A percentile compares a stretch with the other conserved stretches of the same genome.
These are phyloP conservation scores for Tetrastigma voinierianum DNA, from an alignment of 164 flowering plant genomes.

Conservation along the genomic window DNA sequence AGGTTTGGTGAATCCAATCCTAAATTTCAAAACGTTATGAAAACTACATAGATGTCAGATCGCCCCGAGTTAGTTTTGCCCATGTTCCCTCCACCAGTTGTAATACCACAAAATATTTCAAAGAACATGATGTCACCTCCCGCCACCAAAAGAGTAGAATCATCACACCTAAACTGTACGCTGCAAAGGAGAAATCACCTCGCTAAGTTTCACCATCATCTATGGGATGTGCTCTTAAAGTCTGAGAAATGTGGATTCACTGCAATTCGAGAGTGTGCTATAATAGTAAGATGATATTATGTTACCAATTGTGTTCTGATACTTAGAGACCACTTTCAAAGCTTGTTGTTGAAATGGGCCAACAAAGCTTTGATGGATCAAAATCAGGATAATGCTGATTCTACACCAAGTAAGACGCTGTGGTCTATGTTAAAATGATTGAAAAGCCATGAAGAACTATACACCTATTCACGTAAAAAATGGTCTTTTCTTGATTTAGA, in stretches of 20 bases:
- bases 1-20: conserved; percentile 14
- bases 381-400: too few relatives aligned
- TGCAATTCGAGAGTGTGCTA: conserved; percentile 37
- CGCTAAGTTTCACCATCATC: conserved; percentile 53
- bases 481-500: conserved; percentile 72
- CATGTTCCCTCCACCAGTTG: conserved; percentile 77
- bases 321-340: conserved; percentile 17
- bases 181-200: conserved; percentile 54
- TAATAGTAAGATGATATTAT: conserved; percentile 20
- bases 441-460: conserved; percentile 13
- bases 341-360: conserved; percentile 46
- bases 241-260: conserved; percentile 60
- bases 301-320: conserved; percentile 6
- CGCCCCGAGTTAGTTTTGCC: conserved; percentile 35
- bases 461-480: conserved; percentile 30
- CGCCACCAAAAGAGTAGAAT: too few relatives aligned
- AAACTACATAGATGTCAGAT: conserved; percentile 20
- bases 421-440: conserved; percentile 21
- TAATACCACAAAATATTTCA: conserved; percentile 63
- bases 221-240: conserved; percentile 68
- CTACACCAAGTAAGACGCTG: too few relatives aligned
- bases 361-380: conserved; percentile 14
- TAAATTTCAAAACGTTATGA: conserved; percentile 20
- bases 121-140: conserved; percentile 79
- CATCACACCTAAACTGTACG: too few relatives aligned